Evolutionary conservation across 176 grass and related monocot genomes (phyloP), one percentile per base, ranked within the genome.

Genomic region (Paspalum notatum): DNA sequence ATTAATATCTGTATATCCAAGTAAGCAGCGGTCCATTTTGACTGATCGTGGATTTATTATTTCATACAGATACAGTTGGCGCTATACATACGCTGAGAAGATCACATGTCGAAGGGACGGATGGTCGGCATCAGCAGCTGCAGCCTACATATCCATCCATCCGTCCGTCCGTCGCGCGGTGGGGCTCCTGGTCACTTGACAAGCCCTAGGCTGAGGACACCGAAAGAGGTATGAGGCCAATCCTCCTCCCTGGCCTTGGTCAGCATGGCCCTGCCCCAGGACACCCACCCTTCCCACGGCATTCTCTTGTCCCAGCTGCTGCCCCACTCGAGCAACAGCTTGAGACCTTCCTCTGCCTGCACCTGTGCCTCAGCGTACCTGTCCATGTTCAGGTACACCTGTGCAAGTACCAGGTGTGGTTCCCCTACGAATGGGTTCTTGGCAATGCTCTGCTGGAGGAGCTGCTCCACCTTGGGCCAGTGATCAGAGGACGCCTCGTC

Each of bases 291-390:
- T 13, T 94, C 94, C 94, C 94, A 97, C 40, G 82, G 58, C 94
- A 97, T 91, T 63, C 94, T 88, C 87, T 90, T 97, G 85, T 92
- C 94, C 94, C 94, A 94, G 79, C 89, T 79, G 77, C 82, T 97
- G 56, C 94, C 94, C 94, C 94, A 97, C 49, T 90, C 89, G 80
- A 97, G 66, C 51, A 92, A 10, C 82, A 94, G 72, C 67, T 52
- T 76, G 39, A 97, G 75, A 17, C 94, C 91, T 56, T 24, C 68
- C 61, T 94, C 94, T 1, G 78, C 87, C 41, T 90, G 81, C 65
- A 46, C 40, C 82, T 79, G 72, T 0, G 94, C 94, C 9, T 88
- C 91, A 51, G 68, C 89, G 14, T 86, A 94, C 82, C 83, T 97
- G 32, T 69, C 87, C 76, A 80, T 14, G 83, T 91, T 91, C 13